Evolutionary conservation across 2,329 filamentous ascomycete species (phyloP).

Genomic region (Arthroderma sp.): DNA sequence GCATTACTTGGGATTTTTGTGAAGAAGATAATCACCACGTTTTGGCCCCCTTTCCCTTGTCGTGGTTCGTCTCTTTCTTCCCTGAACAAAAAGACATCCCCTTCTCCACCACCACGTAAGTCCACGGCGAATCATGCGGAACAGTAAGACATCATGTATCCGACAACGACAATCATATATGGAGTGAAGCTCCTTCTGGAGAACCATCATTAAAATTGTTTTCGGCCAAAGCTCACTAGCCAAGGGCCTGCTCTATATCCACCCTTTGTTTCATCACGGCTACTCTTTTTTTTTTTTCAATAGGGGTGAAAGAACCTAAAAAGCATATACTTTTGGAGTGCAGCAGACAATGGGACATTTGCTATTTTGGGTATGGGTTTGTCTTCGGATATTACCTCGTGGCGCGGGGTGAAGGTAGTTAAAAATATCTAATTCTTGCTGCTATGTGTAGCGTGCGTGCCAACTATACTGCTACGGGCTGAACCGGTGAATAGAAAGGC

Average conservation of each 20-base stretch:
- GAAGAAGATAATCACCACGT: not conserved
- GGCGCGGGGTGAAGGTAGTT: constrained; percentile 1
- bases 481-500: not conserved
- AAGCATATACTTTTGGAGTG: not conserved
- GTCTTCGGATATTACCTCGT: not conserved
- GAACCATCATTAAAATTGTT: not conserved
- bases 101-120: not conserved
- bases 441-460: not conserved
- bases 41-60: not conserved
- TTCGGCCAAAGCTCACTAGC: not conserved
- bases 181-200: too few relatives aligned
- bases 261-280: not conserved
- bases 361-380: not conserved
- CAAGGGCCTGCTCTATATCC: not conserved
- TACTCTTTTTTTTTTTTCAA: not conserved
- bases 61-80: not conserved
- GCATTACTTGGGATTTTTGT: too few relatives aligned
- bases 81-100: not conserved
- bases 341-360: not conserved
- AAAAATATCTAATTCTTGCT: not conserved
- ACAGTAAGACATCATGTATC: not conserved
- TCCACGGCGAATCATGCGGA: not conserved
- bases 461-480: not conserved
- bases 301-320: not conserved
- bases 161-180: too few relatives aligned